Evolutionary conservation across 1,284 basidiomycete genomes (phyloP).

Genomic region (Sporisorium graminicola): DNA sequence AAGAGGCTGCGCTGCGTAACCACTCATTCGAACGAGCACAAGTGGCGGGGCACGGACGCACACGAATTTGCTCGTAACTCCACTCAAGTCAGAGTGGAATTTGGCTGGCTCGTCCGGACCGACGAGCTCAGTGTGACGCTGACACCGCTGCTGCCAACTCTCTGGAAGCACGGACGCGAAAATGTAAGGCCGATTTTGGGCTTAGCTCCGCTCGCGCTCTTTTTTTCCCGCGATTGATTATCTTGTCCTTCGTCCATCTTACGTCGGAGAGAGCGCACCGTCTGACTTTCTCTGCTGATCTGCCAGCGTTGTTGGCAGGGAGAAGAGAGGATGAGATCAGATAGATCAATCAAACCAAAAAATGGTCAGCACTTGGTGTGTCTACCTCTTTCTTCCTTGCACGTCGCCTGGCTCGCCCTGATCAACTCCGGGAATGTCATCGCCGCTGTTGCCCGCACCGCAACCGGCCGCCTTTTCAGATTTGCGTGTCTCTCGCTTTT

Average conservation of each 20-base stretch:
- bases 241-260: neutral
- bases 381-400: neutral
- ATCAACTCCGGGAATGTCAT: too few relatives aligned
- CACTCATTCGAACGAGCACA: too few relatives aligned
- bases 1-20: neutral
- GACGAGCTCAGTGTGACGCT: neutral
- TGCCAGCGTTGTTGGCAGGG: neutral
- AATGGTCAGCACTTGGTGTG: neutral
- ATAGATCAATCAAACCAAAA: neutral
- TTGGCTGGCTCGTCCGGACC: neutral
- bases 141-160: neutral
- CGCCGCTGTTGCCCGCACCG: neutral
- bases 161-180: slow-evolving; percentile 2
- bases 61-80: neutral
- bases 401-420: neutral
- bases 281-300: neutral
- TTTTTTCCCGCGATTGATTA: neutral
- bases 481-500: neutral
- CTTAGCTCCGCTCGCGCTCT: neutral
- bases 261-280: neutral
- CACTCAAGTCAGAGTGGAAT: slow-evolving; percentile 1
- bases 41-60: slow-evolving; percentile 6
- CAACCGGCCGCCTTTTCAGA: neutral
- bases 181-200: neutral
- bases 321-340: neutral